Percentiles rank a stretch among this genome's conserved stretches.
Evolutionary conservation across 108 stramenopile genomes (phyloP).

Genomic region (Pinguiococcus pyrenoidosus): DNA sequence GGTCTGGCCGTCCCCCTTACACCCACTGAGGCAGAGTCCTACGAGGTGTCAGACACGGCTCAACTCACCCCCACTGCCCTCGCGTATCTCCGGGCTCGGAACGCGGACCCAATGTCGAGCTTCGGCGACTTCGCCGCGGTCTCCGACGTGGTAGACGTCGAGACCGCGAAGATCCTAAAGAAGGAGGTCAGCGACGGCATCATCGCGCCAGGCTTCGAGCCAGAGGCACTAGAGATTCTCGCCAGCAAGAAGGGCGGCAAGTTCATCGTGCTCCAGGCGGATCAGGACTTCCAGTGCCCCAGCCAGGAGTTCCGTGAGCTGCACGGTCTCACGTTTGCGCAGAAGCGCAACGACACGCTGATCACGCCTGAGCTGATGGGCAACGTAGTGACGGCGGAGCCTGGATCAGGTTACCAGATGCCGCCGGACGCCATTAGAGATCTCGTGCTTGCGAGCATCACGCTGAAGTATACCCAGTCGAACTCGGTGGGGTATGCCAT

Average conservation of each 20-base stretch:
- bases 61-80: slow-evolving; percentile 69
- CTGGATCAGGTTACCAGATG: slow-evolving; percentile 9
- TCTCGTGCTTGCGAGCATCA: slow-evolving; percentile 84
- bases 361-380: slow-evolving; percentile 37
- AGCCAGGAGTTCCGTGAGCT: slow-evolving; percentile 90
- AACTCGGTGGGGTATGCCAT: slow-evolving; percentile 92
- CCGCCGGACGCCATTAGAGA: slow-evolving; percentile 82
- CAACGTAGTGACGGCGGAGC: background rate
- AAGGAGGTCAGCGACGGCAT: slow-evolving; percentile 94
- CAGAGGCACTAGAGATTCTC: slow-evolving; percentile 82
- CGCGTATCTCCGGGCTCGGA: slow-evolving; percentile 92
- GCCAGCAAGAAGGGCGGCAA: slow-evolving; percentile 90
- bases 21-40: slow-evolving; percentile 60
- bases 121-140: slow-evolving; percentile 95
- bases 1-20: slow-evolving; percentile 83
- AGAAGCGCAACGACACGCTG: slow-evolving; percentile 79
- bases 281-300: slow-evolving; percentile 60
- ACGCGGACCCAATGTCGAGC: slow-evolving; percentile 96
- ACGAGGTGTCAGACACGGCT: slow-evolving; percentile 63
- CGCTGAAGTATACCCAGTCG: slow-evolving; percentile 95
- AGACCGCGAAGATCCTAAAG: slow-evolving; percentile 80
- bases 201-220: slow-evolving; percentile 94
- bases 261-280: slow-evolving; percentile 88
- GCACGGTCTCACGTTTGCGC: slow-evolving; percentile 86
- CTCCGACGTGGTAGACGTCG: slow-evolving; percentile 87